A percentile compares a stretch with the other conserved stretches of the same genome.
These are phyloP conservation scores for Sophora flavescens DNA, from an alignment of 306 rosid species.

Conservation along the genomic window DNA sequence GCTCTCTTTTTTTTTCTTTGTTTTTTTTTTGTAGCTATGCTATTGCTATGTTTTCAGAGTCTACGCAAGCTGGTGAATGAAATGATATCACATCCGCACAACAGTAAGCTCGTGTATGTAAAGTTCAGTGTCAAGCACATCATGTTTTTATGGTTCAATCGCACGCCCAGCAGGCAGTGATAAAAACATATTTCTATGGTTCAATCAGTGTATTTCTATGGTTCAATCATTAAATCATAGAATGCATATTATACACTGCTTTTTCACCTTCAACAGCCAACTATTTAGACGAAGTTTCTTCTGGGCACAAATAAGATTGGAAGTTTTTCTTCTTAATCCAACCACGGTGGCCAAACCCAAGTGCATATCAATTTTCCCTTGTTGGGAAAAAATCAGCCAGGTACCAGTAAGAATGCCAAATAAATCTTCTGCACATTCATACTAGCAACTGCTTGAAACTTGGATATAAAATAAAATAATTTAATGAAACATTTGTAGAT, in stretches of 20 bases:
- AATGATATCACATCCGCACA: not conserved
- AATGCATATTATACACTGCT: not conserved
- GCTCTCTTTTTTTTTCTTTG: not conserved
- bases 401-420: conserved; percentile 17
- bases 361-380: not conserved
- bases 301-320: not conserved
- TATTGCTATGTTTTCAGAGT: not conserved
- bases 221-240: too few species aligned
- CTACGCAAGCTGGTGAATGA: not conserved
- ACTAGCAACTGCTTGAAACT: conserved; percentile 5
- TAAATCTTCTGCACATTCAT: conserved; percentile 1
- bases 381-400: not conserved
- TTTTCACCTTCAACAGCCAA: not conserved
- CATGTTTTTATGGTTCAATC: not conserved
- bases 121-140: not conserved
- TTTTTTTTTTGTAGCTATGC: not conserved
- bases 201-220: too few species aligned
- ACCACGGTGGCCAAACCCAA: not conserved
- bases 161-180: too few species aligned
- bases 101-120: not conserved
- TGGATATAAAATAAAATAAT: conserved; percentile 5
- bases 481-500: not conserved
- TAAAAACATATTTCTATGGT: too few species aligned
- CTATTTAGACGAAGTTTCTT: not conserved
- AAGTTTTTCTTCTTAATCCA: not conserved